Evolutionary conservation across 768 basidiomycete genomes (phyloP), one percentile per base, ranked within the genome.

Genomic region (Phaffia australis): DNA sequence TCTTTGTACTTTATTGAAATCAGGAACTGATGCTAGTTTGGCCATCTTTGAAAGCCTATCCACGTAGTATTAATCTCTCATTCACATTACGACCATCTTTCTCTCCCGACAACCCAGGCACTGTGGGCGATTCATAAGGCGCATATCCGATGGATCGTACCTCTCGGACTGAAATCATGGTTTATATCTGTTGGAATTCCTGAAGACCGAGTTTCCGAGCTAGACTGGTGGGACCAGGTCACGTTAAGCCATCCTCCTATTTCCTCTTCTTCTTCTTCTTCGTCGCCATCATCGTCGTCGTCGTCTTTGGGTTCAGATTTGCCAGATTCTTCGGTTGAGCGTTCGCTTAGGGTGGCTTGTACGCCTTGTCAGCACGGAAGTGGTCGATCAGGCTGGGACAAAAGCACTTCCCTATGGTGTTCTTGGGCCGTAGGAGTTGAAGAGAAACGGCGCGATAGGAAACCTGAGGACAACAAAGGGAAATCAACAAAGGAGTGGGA

Each of bases 211-310:
- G 60, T 67, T 9, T 48, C 54, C 6, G 66, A 67, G 42, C 30
- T 61, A 21, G 66, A 67, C 49, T 67, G 66, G 66, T 67, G 66
- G 66, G 66, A 67, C n/a, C 60, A 67, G 56, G 30, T 60, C 18
- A 15, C 30, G 1, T 29, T 66, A 46, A 42, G 35, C 35, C 35
- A 42, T 5, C 35, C 35, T 42, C n/a, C n/a, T n/a, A n/a, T n/a
- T n/a, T n/a, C n/a, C n/a, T n/a, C n/a, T n/a, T n/a, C n/a, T n/a
- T n/a, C n/a, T n/a, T n/a, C n/a, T n/a, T n/a, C n/a, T n/a, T n/a
- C n/a, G n/a, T n/a, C n/a, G n/a, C n/a, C n/a, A n/a, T n/a, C n/a
- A n/a, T 18, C 57, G 4, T n/a, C 42, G 8, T 32, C 50, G n/a
- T 54, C 50, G 7, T 21, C 8, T 0, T 23, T 21, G 19, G 55